These are phyloP conservation scores for Beauveria scarabaeidicola DNA, from an alignment of 2,329 filamentous ascomycete genomes.

Conservation along the genomic window DNA sequence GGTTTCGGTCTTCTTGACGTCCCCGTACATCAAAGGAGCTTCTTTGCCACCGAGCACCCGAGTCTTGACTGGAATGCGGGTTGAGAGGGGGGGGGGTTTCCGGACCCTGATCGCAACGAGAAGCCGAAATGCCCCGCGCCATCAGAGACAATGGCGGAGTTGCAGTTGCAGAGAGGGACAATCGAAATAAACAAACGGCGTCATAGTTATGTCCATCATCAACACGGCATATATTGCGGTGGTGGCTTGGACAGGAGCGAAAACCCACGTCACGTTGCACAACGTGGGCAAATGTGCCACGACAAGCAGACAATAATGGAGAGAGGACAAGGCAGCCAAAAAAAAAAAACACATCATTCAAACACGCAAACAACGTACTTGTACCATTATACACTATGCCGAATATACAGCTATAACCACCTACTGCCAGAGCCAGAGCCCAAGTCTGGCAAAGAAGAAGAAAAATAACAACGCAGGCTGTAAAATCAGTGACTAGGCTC, in stretches of 20 bases:
- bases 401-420: conserved; percentile 24
- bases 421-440: conserved; percentile 3
- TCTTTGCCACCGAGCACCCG: too few relatives aligned
- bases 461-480: neutral
- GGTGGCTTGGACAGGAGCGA: too few relatives aligned
- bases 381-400: conserved; percentile 28
- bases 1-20: too few relatives aligned
- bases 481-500: neutral
- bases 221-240: too few relatives aligned
- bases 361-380: conserved; percentile 3
- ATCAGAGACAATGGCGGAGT: neutral
- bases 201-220: neutral
- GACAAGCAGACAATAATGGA: too few relatives aligned
- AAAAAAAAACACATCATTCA: neutral
- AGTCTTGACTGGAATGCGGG: too few relatives aligned
- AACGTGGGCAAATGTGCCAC: too few relatives aligned
- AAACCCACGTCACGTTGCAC: neutral
- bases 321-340: neutral
- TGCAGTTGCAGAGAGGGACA: neutral
- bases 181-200: neutral
- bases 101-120: neutral
- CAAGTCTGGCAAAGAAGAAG: neutral
- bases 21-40: too few relatives aligned
- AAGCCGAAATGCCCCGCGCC: neutral
- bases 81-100: too few relatives aligned